Conservation (phyloP, 2,329 filamentous ascomycete species). For the Orbilia javanica region DNA sequence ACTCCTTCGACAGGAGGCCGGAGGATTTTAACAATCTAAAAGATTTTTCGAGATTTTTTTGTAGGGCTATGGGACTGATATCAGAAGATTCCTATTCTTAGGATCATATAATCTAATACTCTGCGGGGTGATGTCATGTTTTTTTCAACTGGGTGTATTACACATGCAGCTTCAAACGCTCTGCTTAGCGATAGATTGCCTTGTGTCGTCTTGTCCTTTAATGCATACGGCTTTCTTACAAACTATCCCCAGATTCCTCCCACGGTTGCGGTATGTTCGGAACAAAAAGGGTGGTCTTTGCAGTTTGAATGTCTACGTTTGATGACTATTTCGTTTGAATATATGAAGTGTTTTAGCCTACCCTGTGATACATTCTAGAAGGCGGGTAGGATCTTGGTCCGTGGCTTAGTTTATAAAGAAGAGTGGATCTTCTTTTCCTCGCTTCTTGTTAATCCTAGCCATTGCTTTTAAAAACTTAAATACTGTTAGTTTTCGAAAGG, state of each 20-base stretch:
- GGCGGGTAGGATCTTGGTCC: neutral
- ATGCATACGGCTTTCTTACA: conserved; percentile 7
- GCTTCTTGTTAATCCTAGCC: conserved; percentile 7
- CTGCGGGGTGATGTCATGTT: conserved; percentile 12
- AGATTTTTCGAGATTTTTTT: neutral
- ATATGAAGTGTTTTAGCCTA: neutral
- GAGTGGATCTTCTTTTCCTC: conserved; percentile 7
- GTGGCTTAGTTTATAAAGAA: conserved; percentile 9
- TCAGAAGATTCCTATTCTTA: conserved; percentile 16
- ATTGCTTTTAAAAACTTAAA: neutral
- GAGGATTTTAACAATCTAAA: conserved; percentile 1
- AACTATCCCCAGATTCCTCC: neutral
- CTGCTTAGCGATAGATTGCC: neutral
- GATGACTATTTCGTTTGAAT: conserved; percentile 3
- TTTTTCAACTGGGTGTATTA: neutral
- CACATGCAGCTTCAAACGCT: neutral
- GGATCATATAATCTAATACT: neutral
- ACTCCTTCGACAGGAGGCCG: conserved; percentile 42
- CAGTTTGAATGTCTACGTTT: neutral
- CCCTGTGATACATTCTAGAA: conserved; percentile 15
- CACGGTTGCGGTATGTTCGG: conserved; percentile 11
- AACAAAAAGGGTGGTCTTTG: conserved; percentile 15
- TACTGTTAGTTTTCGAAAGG: conserved; percentile 12
- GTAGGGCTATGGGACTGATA: neutral
- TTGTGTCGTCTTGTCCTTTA: neutral